phyloP scores from a whole-genome alignment of 805 yeast genomes.

The Ogataea kodamae region DNA sequence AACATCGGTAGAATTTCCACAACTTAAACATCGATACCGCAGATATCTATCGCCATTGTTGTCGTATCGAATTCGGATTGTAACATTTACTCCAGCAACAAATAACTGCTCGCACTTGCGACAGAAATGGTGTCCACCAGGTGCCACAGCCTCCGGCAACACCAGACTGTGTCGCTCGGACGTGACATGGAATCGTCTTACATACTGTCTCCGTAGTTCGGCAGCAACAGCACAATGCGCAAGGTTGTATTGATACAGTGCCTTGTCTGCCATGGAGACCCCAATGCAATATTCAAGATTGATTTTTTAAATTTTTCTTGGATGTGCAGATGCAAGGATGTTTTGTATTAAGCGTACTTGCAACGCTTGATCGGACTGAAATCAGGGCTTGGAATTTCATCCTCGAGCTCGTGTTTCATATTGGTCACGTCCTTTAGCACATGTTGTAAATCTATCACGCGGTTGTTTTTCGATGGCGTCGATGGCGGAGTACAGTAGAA shows the following conservation, averaged over 20 bases:
- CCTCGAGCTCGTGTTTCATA: neutral
- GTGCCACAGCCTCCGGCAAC: constrained; percentile 18
- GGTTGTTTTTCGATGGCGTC: constrained; percentile 18
- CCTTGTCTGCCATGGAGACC: constrained; percentile 10
- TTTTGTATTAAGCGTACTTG: too few species aligned
- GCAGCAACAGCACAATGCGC: constrained; percentile 15
- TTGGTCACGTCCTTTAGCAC: constrained; percentile 6
- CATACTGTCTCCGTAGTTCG: constrained; percentile 18
- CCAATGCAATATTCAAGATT: too few species aligned
- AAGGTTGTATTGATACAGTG: constrained; percentile 20
- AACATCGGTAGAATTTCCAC: constrained; percentile 8
- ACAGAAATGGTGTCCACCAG: constrained; percentile 16
- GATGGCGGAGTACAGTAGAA: constrained; percentile 24
- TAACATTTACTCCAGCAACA: constrained; percentile 21
- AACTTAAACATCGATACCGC: constrained; percentile 22
- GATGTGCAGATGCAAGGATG: too few species aligned
- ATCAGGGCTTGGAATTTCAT: constrained; percentile 10
- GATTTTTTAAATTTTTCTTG: constrained; percentile 2
- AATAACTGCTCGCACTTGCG: constrained; percentile 17
- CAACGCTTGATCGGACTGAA: constrained; percentile 10
- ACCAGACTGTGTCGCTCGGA: constrained; percentile 14
- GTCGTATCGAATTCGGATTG: constrained; percentile 13
- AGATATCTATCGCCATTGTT: constrained; percentile 12
- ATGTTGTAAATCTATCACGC: constrained; percentile 5
- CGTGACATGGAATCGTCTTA: constrained; percentile 14